phyloP scores from a whole-genome alignment of 1,284 basidiomycete genomes.

The Trichosporon sp. region DNA sequence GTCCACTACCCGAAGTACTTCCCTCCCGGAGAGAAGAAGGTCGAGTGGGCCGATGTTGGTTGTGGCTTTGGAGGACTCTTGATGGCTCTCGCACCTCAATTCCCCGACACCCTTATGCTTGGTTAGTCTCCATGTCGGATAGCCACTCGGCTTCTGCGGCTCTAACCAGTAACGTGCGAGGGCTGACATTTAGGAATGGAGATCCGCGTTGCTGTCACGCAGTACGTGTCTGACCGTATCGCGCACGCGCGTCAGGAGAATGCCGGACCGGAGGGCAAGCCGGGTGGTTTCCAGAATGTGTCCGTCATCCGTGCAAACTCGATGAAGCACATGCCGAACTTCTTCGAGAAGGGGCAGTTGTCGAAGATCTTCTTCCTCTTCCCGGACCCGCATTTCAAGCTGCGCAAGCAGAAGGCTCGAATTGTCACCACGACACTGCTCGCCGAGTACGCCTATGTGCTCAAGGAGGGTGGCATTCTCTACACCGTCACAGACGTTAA shows the following conservation, averaged over 20 bases:
- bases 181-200: constrained; percentile 68
- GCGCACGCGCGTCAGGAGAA: constrained; percentile 67
- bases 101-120: constrained; percentile 88
- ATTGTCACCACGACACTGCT: constrained; percentile 93
- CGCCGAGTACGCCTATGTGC: constrained; percentile 84
- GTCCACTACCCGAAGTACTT: constrained; percentile 74
- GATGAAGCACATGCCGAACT: constrained; percentile 99
- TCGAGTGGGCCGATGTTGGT: constrained; percentile 94
- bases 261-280: constrained; percentile 33
- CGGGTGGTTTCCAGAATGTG: constrained; percentile 76
- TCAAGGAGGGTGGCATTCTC: constrained; percentile 83
- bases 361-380: constrained; percentile 96
- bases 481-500: constrained; percentile 98
- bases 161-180: too few species aligned
- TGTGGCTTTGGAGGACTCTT: constrained; percentile 97
- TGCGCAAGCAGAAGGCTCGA: constrained; percentile 90
- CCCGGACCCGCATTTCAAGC: constrained; percentile 98
- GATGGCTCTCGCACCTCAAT: constrained; percentile 82
- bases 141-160: too few species aligned
- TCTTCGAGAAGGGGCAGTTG: constrained; percentile 84
- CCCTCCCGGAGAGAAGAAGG: constrained; percentile 48
- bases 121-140: constrained; percentile 66
- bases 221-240: constrained; percentile 94
- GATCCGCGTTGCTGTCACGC: constrained; percentile 91
- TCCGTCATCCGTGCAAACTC: constrained; percentile 92